Base-by-base conservation (phyloP, 2,329 filamentous ascomycete species). In the Incumbomyces lentus region DNA sequence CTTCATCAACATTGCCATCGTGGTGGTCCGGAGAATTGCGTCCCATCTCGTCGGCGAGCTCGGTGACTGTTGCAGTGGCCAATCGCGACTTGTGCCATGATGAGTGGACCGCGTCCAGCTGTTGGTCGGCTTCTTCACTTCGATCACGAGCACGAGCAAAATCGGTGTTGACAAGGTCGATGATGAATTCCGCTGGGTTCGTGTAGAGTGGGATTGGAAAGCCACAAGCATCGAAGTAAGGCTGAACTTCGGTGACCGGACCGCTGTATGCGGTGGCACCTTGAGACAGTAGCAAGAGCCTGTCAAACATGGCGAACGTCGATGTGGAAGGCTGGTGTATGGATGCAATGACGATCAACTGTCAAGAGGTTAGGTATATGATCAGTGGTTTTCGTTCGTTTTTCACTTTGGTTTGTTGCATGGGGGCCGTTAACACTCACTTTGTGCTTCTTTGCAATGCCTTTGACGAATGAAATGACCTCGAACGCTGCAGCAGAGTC, bases 321-420 rank as follows among this genome's bases (percentile, higher is more conserved):
- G 80, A 75, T 0, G 84, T 85, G 0, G 85, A 90, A 0, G 87
- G 87, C 59, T 93, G 87, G 61, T 93, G 87, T 51, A 93, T 92
- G 33, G 82, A 86, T 3, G 83, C 83, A 49, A 93, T 79, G 26
- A 92, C 78, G 49, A 92, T 78, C 49, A 92, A 70, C 77, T n/a
- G n/a, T n/a, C n/a, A n/a, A n/a, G n/a, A n/a, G n/a, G n/a, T n/a
- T n/a, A n/a, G n/a, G n/a, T n/a, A n/a, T n/a, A n/a, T n/a, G n/a
- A n/a, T n/a, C n/a, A n/a, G n/a, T n/a, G n/a, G n/a, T n/a, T n/a
- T n/a, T n/a, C n/a, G n/a, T n/a, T n/a, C n/a, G n/a, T n/a, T n/a
- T n/a, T n/a, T n/a, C n/a, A n/a, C n/a, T n/a, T n/a, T n/a, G n/a
- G n/a, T n/a, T n/a, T n/a, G n/a, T n/a, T n/a, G n/a, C n/a, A n/a